Conservation (phyloP, 768 basidiomycete species). For the Vararia minispora region DNA sequence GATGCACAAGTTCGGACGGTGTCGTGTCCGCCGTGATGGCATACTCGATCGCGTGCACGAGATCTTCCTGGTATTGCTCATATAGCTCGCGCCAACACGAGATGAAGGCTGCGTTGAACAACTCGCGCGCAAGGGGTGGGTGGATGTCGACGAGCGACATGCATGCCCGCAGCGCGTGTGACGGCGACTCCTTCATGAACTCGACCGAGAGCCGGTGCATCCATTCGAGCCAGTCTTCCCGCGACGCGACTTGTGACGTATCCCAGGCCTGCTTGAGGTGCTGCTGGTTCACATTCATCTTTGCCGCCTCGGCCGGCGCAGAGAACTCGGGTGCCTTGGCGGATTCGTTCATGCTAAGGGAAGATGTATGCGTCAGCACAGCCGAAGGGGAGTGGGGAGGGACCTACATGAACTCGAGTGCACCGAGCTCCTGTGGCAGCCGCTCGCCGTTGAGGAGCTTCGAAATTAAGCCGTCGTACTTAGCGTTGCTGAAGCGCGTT, state of each 20-base stretch:
- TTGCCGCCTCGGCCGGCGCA: constrained; percentile 71
- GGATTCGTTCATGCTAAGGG: constrained; percentile 41
- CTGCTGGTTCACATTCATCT: constrained; percentile 92
- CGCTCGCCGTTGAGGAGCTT: constrained; percentile 89
- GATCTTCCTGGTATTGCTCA: constrained; percentile 96
- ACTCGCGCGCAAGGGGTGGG: constrained; percentile 80
- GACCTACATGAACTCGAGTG: constrained; percentile 55
- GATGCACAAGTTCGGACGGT: constrained; percentile 83
- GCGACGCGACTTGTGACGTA: constrained; percentile 57
- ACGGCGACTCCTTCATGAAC: constrained; percentile 97
- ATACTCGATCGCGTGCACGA: constrained; percentile 79
- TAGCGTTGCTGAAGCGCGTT: constrained; percentile 68
- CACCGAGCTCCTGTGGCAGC: constrained; percentile 73
- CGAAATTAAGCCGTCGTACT: constrained; percentile 80
- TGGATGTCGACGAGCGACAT: constrained; percentile 90
- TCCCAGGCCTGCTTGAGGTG: constrained; percentile 98
- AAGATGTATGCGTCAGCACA: background rate
- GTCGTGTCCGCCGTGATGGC: constrained; percentile 72
- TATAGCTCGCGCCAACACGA: constrained; percentile 97
- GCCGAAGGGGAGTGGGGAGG: background rate
- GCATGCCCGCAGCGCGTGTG: constrained; percentile 94
- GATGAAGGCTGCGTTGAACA: constrained; percentile 97
- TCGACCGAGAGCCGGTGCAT: constrained; percentile 87
- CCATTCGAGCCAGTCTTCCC: constrained; percentile 94
- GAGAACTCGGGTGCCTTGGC: constrained; percentile 60